Evolutionary conservation across 208 protist species (phyloP).

Genomic region (Novymonas esmeraldas): DNA sequence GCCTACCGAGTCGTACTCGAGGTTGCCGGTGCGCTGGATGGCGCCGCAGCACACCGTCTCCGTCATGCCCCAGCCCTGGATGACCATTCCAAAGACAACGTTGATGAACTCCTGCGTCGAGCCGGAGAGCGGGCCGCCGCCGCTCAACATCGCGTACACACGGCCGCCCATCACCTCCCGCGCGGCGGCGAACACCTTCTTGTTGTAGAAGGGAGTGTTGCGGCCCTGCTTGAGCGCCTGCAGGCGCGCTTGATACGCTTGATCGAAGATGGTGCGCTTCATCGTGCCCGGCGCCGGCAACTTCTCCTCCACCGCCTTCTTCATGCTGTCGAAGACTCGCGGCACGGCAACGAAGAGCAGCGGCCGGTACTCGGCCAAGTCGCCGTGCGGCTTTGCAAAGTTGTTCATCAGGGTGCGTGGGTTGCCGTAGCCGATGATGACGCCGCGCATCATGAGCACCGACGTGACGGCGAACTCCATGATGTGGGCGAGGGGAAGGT

Average conservation of each 20-base stretch:
- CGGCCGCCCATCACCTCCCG: slow-evolving; percentile 71
- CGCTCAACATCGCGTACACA: slow-evolving; percentile 73
- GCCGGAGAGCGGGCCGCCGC: slow-evolving; percentile 76
- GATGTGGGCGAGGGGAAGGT: slow-evolving; percentile 93
- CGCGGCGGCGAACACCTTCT: slow-evolving; percentile 66
- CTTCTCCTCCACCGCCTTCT: slow-evolving; percentile 73
- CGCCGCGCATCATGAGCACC: slow-evolving; percentile 67
- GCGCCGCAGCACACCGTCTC: slow-evolving; percentile 73
- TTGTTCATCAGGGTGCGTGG: slow-evolving; percentile 71
- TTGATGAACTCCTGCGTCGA: slow-evolving; percentile 86
- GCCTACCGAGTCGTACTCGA: slow-evolving; percentile 73
- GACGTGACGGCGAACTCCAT: slow-evolving; percentile 83
- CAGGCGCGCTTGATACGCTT: slow-evolving; percentile 60
- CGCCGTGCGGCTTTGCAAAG: slow-evolving; percentile 81
- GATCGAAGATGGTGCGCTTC: slow-evolving; percentile 74
- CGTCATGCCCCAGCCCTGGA: slow-evolving; percentile 91
- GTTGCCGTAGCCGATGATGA: slow-evolving; percentile 75
- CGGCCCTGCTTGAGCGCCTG: slow-evolving; percentile 67
- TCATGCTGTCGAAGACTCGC: slow-evolving; percentile 86
- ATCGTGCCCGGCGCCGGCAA: slow-evolving; percentile 57
- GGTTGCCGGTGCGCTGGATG: slow-evolving; percentile 69
- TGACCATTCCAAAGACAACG: slow-evolving; percentile 77
- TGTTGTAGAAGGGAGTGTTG: slow-evolving; percentile 85
- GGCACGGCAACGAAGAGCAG: slow-evolving; percentile 82
- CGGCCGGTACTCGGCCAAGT: slow-evolving; percentile 77